These are phyloP conservation scores for Trichosporon faecale DNA, from an alignment of 1,284 basidiomycete genomes.

Conservation along the genomic window DNA sequence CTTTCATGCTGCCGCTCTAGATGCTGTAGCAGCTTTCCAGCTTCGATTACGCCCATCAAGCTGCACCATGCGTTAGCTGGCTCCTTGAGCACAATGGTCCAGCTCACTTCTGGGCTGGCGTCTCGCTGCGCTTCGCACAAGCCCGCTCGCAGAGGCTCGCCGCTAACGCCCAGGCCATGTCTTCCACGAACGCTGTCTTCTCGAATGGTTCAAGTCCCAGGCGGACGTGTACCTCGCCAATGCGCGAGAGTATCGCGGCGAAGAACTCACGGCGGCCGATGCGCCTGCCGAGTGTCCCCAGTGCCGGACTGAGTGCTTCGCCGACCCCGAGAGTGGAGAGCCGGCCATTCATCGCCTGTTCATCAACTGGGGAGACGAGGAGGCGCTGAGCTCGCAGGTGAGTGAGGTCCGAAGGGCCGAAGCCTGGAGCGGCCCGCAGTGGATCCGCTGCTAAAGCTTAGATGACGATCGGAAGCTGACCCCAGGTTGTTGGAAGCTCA, in stretches of 20 bases:
- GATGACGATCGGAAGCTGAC: background rate
- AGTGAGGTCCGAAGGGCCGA: background rate
- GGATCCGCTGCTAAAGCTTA: no score
- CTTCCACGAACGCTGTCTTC: conserved; percentile 43
- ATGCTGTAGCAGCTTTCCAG: background rate
- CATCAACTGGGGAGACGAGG: conserved; percentile 34
- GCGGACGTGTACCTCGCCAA: conserved; percentile 27
- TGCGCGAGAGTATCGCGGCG: conserved; percentile 27
- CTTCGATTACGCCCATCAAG: no score
- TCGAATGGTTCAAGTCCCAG: conserved; percentile 39
- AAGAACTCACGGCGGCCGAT: conserved; percentile 27
- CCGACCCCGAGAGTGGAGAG: conserved; percentile 37
- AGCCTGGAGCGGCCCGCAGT: no score
- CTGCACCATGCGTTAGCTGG: no score
- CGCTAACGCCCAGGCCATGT: conserved; percentile 39
- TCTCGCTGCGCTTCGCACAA: no score
- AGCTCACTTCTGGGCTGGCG: no score
- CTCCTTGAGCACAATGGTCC: background rate
- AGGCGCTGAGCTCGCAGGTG: conserved; percentile 3
- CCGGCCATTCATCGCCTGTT: conserved; percentile 38
- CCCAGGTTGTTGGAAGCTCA: background rate
- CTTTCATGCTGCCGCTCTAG: no score
- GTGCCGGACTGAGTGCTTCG: conserved; percentile 41
- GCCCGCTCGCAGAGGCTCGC: no score
- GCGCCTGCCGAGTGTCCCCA: conserved; percentile 41